Conservation (phyloP, 2,329 filamentous ascomycete species). For the Colletotrichum trifolii region DNA sequence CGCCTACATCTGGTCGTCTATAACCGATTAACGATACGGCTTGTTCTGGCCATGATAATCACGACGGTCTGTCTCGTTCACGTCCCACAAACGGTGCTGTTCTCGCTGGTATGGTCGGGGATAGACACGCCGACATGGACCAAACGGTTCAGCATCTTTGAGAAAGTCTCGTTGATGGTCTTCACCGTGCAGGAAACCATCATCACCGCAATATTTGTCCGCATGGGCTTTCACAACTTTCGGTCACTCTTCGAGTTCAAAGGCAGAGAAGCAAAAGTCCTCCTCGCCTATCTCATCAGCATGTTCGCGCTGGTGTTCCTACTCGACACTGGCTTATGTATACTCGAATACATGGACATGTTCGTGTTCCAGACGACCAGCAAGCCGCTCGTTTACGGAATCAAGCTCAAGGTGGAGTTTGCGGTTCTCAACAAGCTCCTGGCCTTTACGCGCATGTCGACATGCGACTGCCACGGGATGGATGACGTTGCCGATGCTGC, state of each 20-base stretch:
- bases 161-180: slow-evolving; percentile 65
- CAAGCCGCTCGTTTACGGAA: slow-evolving; percentile 32
- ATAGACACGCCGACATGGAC: slow-evolving; percentile 40
- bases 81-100: slow-evolving; percentile 60
- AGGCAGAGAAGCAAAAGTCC: slow-evolving; percentile 30
- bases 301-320: slow-evolving; percentile 53
- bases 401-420: slow-evolving; percentile 56
- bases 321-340: slow-evolving; percentile 52
- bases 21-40: slow-evolving; percentile 13
- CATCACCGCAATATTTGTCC: slow-evolving; percentile 53
- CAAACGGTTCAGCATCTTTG: slow-evolving; percentile 55
- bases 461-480: slow-evolving; percentile 12
- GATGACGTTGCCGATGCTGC: slow-evolving; percentile 2
- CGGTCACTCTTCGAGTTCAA: slow-evolving; percentile 32
- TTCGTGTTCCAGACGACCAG: slow-evolving; percentile 42
- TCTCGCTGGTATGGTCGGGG: slow-evolving; percentile 58
- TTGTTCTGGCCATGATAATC: slow-evolving; percentile 63
- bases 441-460: slow-evolving; percentile 17
- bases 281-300: slow-evolving; percentile 51
- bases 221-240: slow-evolving; percentile 49
- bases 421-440: slow-evolving; percentile 56
- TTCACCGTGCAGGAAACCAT: slow-evolving; percentile 67
- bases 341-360: slow-evolving; percentile 50
- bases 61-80: slow-evolving; percentile 60
- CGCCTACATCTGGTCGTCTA: slow-evolving; percentile 66